These are phyloP conservation scores for Wallacemonas sp. DNA, from an alignment of 208 protist species.

Conservation along the genomic window DNA sequence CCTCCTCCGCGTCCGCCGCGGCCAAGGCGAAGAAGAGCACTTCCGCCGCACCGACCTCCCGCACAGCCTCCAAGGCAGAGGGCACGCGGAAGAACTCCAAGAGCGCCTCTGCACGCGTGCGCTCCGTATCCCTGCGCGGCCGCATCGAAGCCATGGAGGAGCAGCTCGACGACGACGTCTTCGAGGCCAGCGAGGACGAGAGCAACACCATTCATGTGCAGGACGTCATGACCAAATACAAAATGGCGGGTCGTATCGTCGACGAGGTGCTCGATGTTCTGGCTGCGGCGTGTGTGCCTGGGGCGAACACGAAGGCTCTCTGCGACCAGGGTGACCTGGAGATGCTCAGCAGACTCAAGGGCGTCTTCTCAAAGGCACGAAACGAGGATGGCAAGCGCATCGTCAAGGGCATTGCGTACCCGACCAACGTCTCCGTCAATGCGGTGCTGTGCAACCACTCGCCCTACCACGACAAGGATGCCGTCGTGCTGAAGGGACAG, in stretches of 20 bases:
- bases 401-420: conserved; percentile 95
- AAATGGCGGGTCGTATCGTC: conserved; percentile 83
- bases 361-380: conserved; percentile 72
- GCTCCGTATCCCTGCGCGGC: conserved; percentile 41
- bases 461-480: conserved; percentile 83
- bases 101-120: background rate
- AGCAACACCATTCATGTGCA: conserved; percentile 73
- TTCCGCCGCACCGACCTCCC: background rate
- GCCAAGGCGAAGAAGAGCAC: background rate
- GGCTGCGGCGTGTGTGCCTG: conserved; percentile 49
- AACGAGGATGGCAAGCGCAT: conserved; percentile 54
- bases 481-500: conserved; percentile 59
- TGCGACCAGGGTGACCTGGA: conserved; percentile 73
- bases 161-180: conserved; percentile 37
- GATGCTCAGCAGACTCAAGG: conserved; percentile 36
- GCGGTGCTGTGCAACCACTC: conserved; percentile 96
- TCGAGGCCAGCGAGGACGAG: conserved; percentile 71
- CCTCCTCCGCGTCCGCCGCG: conserved; percentile 12
- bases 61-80: background rate
- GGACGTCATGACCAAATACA: conserved; percentile 97
- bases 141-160: conserved; percentile 51
- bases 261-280: conserved; percentile 91
- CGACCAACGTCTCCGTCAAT: conserved; percentile 98
- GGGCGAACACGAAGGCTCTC: conserved; percentile 69
- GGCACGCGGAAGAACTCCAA: conserved; percentile 5